Evolutionary conservation across 345 rosid genomes (phyloP).

Genomic region (Aquilaria yunnanensis): DNA sequence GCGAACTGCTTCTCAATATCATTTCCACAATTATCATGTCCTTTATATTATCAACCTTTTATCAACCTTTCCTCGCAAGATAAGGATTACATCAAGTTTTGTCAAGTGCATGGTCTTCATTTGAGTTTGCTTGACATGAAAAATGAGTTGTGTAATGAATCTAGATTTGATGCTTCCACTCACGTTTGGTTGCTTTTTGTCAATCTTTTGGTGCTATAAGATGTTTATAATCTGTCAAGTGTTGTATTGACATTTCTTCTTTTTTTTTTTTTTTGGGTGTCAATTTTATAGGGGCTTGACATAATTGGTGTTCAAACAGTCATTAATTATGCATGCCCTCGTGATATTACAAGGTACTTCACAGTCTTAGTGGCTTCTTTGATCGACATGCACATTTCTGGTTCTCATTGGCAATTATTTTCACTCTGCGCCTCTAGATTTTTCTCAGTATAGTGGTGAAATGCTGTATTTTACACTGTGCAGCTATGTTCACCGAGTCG

Average conservation of each 20-base stretch:
- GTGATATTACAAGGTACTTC: slow-evolving; percentile 79
- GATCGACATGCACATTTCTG: not conserved
- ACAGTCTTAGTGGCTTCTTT: not conserved
- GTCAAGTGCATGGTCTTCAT: not conserved
- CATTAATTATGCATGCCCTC: slow-evolving; percentile 94
- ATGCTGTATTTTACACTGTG: slow-evolving; percentile 10
- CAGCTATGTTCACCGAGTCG: slow-evolving; percentile 96
- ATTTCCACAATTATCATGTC: too few species aligned
- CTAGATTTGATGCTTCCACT: not conserved
- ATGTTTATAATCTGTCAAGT: too few species aligned
- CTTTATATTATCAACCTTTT: too few species aligned
- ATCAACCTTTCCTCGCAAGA: too few species aligned
- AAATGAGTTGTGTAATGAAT: not conserved
- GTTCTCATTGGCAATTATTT: not conserved
- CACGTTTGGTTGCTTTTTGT: not conserved
- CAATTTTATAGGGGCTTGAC: slow-evolving; percentile 68
- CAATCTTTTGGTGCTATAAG: not conserved
- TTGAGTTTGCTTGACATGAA: not conserved
- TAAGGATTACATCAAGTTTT: not conserved
- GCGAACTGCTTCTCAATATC: too few species aligned
- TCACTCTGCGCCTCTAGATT: not conserved
- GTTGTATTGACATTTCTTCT: slow-evolving; percentile 3
- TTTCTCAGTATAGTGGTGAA: not conserved
- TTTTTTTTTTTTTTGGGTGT: not conserved
- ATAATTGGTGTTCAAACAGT: slow-evolving; percentile 96